phyloP scores from a whole-genome alignment of 1,284 basidiomycete genomes.

The Coniferiporia weirii region DNA sequence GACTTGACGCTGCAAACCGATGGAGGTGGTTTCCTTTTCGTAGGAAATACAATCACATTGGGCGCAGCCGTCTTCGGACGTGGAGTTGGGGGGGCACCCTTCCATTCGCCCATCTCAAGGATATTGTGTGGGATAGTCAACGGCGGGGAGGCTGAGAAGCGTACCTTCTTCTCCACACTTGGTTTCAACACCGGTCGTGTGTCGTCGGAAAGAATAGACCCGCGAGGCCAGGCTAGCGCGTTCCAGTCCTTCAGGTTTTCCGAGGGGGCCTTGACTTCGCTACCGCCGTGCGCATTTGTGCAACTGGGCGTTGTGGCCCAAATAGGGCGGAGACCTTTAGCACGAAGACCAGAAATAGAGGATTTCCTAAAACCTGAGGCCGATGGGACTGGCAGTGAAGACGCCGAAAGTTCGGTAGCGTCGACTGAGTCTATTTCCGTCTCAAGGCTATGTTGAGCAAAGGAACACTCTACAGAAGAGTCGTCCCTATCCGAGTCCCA shows the following conservation, averaged over 20 bases:
- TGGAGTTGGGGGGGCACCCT: neutral
- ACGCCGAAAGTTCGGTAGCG: neutral
- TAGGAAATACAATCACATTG: neutral
- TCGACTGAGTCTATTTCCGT: neutral
- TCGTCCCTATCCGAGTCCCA: neutral
- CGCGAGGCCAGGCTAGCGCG: conserved; percentile 2
- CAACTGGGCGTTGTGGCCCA: neutral
- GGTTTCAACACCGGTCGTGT: neutral
- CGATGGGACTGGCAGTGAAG: no score
- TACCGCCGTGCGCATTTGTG: neutral
- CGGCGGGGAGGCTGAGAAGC: conserved; percentile 10
- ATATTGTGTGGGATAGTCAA: conserved; percentile 2
- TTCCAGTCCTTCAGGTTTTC: neutral
- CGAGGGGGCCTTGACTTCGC: neutral
- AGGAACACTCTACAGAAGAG: neutral
- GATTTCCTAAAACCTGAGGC: neutral
- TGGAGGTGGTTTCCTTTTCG: conserved; percentile 10
- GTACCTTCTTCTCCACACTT: conserved; percentile 12
- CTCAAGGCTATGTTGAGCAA: neutral
- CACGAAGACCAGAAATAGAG: neutral
- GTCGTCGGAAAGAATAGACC: conserved; percentile 9
- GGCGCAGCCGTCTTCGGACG: neutral
- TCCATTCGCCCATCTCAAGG: neutral
- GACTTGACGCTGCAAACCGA: neutral
- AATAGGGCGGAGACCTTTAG: neutral